Conservation (phyloP, 2,329 filamentous ascomycete genomes). For the Botrytis fabae region DNA sequence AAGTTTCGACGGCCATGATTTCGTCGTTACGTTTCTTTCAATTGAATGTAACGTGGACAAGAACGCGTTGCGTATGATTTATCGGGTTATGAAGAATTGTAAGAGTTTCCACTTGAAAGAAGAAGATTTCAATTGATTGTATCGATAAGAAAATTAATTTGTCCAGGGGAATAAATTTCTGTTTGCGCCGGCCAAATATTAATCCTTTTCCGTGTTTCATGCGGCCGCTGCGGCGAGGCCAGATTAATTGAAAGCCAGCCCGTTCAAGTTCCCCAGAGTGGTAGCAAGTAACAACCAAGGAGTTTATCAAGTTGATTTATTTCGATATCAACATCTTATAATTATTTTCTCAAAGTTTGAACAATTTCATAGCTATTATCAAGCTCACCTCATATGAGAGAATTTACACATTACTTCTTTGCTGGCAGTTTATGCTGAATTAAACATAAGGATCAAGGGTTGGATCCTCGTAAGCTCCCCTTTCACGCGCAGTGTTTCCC, state of each 20-base stretch:
- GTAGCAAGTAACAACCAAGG: background rate
- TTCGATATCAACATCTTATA: background rate
- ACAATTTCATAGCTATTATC: background rate
- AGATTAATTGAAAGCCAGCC: constrained; percentile 16
- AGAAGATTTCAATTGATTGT: constrained; percentile 11
- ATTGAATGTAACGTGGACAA: background rate
- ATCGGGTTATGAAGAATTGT: background rate
- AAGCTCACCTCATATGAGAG: background rate
- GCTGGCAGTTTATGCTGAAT: constrained; percentile 18
- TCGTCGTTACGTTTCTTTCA: background rate
- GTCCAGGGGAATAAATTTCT: constrained; percentile 13
- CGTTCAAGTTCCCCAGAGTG: background rate
- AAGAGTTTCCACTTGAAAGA: background rate
- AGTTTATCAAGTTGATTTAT: background rate
- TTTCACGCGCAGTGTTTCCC: constrained; percentile 3
- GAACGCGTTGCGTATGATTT: background rate
- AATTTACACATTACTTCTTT: background rate
- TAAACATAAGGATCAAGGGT: background rate
- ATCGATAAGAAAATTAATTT: constrained; percentile 17
- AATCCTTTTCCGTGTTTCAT: constrained; percentile 13
- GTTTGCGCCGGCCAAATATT: constrained; percentile 27
- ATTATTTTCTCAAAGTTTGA: background rate
- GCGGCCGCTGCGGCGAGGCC: constrained; percentile 18
- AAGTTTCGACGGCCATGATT: constrained; percentile 51
- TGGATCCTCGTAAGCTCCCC: constrained; percentile 20